These are phyloP conservation scores for Myxozyma udenii DNA, from an alignment of 805 yeast genomes.

Conservation along the genomic window DNA sequence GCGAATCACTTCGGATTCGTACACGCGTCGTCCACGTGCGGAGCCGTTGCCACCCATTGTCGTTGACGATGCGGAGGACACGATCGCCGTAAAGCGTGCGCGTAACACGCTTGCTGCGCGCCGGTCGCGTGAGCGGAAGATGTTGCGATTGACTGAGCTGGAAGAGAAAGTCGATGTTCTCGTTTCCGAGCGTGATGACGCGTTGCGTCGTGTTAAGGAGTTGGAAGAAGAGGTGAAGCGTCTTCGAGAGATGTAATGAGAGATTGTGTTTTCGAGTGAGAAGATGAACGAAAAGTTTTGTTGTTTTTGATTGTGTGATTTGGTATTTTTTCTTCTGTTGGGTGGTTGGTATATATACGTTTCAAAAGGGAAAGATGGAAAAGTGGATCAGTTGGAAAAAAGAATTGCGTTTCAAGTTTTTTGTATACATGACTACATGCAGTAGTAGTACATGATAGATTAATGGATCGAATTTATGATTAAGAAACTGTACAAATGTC, in stretches of 20 bases:
- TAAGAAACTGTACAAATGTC: not conserved
- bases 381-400: not conserved
- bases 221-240: slow-evolving; percentile 21
- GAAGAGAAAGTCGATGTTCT: slow-evolving; percentile 73
- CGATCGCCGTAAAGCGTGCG: slow-evolving; percentile 82
- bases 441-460: not conserved
- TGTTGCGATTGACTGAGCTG: slow-evolving; percentile 79
- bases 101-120: slow-evolving; percentile 94
- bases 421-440: too few species aligned
- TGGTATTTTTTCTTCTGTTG: not conserved
- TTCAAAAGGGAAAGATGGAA: not conserved
- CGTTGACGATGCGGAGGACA: slow-evolving; percentile 53
- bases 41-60: slow-evolving; percentile 65
- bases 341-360: not conserved
- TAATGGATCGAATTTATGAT: not conserved
- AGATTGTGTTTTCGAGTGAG: not conserved
- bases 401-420: not conserved
- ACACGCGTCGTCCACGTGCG: slow-evolving; percentile 35
- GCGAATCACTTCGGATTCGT: slow-evolving; percentile 27
- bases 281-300: too few species aligned
- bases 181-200: slow-evolving; percentile 19
- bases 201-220: slow-evolving; percentile 11
- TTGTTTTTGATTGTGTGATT: slow-evolving; percentile 1
- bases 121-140: slow-evolving; percentile 87
- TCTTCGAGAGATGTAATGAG: slow-evolving; percentile 11